These are phyloP conservation scores for Calamus simplicifolius DNA, from an alignment of 176 grass and related monocot genomes.

Conservation along the genomic window DNA sequence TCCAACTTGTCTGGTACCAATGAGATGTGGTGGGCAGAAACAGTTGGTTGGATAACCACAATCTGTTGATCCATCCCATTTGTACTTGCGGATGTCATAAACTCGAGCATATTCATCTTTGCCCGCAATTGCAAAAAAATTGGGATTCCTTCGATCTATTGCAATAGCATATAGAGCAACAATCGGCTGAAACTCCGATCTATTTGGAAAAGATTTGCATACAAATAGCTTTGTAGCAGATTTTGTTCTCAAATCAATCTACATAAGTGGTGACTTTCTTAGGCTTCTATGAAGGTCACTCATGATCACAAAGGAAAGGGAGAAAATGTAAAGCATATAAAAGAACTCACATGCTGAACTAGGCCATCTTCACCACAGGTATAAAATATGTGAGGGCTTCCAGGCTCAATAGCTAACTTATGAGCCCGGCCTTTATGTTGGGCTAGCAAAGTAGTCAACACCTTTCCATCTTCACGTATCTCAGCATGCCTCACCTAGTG, in stretches of 20 bases:
- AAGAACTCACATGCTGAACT: constrained; percentile 68
- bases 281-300: too few species aligned
- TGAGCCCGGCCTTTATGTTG: constrained; percentile 60
- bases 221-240: constrained; percentile 45
- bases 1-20: constrained; percentile 31
- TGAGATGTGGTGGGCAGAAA: constrained; percentile 76
- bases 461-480: constrained; percentile 47
- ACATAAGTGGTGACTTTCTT: constrained; percentile 4
- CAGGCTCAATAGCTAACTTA: constrained; percentile 74
- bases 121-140: constrained; percentile 73
- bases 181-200: constrained; percentile 22
- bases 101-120: constrained; percentile 64
- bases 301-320: not conserved
- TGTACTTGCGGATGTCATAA: constrained; percentile 81
- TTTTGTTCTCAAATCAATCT: constrained; percentile 88
- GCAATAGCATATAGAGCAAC: constrained; percentile 64
- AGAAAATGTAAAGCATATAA: not conserved
- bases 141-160: constrained; percentile 67
- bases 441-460: constrained; percentile 51
- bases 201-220: constrained; percentile 33
- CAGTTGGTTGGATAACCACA: constrained; percentile 36
- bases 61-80: constrained; percentile 54
- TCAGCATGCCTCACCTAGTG: constrained; percentile 48
- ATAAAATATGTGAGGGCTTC: constrained; percentile 82
- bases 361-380: constrained; percentile 84